phyloP scores from a whole-genome alignment of 768 basidiomycete species.

The Macrolepiota albuminosa region DNA sequence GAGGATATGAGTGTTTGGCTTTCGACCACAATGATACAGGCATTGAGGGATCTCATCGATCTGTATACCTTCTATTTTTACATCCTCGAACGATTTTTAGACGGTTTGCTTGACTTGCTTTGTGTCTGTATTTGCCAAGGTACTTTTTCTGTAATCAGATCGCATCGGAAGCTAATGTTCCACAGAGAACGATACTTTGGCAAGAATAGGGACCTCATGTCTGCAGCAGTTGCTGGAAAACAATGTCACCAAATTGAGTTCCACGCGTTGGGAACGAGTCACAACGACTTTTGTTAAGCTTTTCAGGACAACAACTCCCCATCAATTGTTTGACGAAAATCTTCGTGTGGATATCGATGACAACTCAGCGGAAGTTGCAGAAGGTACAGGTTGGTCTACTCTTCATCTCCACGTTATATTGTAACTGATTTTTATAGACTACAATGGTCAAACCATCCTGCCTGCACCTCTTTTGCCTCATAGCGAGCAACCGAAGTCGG shows the following conservation, averaged over 20 bases:
- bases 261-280: slow-evolving; percentile 86
- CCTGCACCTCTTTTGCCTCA: slow-evolving; percentile 85
- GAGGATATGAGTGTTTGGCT: slow-evolving; percentile 99
- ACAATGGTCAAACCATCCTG: slow-evolving; percentile 64
- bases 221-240: slow-evolving; percentile 93
- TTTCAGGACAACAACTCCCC: slow-evolving; percentile 97
- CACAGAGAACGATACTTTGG: slow-evolving; percentile 95
- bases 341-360: slow-evolving; percentile 81
- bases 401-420: background rate
- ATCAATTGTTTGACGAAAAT: slow-evolving; percentile 92
- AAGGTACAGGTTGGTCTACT: slow-evolving; percentile 31
- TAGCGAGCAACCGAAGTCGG: slow-evolving; percentile 46
- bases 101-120: slow-evolving; percentile 88
- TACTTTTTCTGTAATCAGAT: slow-evolving; percentile 24
- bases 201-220: slow-evolving; percentile 96
- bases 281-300: slow-evolving; percentile 90
- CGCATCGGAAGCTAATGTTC: slow-evolving; percentile 5
- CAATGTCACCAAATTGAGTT: slow-evolving; percentile 83
- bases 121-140: slow-evolving; percentile 99
- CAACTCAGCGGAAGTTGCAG: slow-evolving; percentile 47
- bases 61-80: slow-evolving; percentile 96
- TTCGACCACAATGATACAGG: slow-evolving; percentile 98
- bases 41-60: slow-evolving; percentile 90
- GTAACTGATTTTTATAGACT: slow-evolving; percentile 35
- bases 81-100: slow-evolving; percentile 82